Percentiles rank a stretch among this genome's conserved stretches.
phyloP scores from a whole-genome alignment of 225 moss, liverwort and hornwort species.

The Bryoerythrophyllum caledonicum region DNA sequence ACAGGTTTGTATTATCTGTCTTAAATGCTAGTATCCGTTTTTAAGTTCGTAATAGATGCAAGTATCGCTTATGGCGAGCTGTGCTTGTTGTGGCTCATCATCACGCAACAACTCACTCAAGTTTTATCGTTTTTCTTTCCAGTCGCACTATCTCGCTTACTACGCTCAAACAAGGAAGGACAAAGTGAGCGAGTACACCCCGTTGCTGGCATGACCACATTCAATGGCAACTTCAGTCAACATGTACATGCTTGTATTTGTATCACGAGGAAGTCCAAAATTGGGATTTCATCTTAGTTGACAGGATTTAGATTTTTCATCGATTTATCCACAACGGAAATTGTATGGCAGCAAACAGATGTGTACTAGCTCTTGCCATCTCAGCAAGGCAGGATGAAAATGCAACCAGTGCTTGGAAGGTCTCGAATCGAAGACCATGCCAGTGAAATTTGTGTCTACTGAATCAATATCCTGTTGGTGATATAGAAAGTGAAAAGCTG shows the following conservation, averaged over 20 bases:
- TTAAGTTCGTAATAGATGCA: neutral
- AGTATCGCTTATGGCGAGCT: neutral
- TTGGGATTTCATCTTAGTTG: slow-evolving; percentile 21
- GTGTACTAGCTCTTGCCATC: slow-evolving; percentile 33
- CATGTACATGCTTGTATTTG: slow-evolving; percentile 36
- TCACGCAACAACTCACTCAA: slow-evolving; percentile 6
- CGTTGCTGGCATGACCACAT: slow-evolving; percentile 45
- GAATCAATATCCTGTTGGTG: too few relatives aligned
- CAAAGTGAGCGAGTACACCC: slow-evolving; percentile 53
- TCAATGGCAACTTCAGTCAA: slow-evolving; percentile 8
- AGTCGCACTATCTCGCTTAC: slow-evolving; percentile 44
- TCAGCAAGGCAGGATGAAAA: slow-evolving; percentile 27
- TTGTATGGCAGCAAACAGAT: slow-evolving; percentile 15
- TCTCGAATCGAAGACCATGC: slow-evolving; percentile 35
- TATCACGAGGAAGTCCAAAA: slow-evolving; percentile 16
- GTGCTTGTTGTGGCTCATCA: neutral
- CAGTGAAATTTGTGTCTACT: slow-evolving; percentile 10
- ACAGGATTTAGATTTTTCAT: slow-evolving; percentile 28
- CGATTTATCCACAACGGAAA: slow-evolving; percentile 18
- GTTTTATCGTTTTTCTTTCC: slow-evolving; percentile 21
- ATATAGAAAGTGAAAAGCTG: neutral
- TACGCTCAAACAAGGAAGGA: slow-evolving; percentile 47
- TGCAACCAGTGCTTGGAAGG: slow-evolving; percentile 19
- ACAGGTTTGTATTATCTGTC: slow-evolving; percentile 48
- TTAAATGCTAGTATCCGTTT: neutral